Evolutionary conservation across 495 filamentous ascomycete species (phyloP).

Genomic region (Hypoxylon fragiforme): DNA sequence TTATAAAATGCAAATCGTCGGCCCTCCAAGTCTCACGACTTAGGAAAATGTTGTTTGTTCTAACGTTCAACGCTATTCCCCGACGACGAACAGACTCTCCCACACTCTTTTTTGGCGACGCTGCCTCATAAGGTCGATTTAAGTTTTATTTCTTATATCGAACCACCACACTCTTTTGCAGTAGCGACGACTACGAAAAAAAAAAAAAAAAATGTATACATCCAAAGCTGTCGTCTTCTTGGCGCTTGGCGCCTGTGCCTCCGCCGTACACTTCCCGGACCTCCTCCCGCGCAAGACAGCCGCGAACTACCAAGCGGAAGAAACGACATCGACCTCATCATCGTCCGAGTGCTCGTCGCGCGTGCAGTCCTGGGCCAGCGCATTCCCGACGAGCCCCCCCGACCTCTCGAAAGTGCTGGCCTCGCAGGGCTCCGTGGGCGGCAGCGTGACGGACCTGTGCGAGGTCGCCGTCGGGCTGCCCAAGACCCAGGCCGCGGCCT

Average conservation of each 20-base stretch:
- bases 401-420: slow-evolving; percentile 4
- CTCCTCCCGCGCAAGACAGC: slow-evolving; percentile 10
- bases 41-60: neutral
- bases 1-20: slow-evolving; percentile 18
- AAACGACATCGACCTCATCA: neutral
- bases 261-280: slow-evolving; percentile 12
- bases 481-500: slow-evolving; percentile 3
- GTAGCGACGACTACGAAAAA: neutral
- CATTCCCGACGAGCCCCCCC: slow-evolving; percentile 11
- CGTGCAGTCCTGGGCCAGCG: slow-evolving; percentile 6
- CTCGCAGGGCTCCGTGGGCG: neutral
- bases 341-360: slow-evolving; percentile 21
- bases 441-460: slow-evolving; percentile 13
- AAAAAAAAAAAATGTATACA: slow-evolving; percentile 19
- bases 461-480: neutral
- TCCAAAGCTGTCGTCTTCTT: slow-evolving; percentile 12
- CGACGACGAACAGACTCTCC: slow-evolving; percentile 2
- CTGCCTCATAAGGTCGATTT: neutral
- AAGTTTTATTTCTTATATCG: neutral
- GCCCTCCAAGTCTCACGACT: slow-evolving; percentile 10
- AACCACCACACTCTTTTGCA: slow-evolving; percentile 22
- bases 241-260: slow-evolving; percentile 15
- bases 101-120: neutral
- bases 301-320: neutral
- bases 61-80: too few species aligned